Base-by-base conservation (phyloP, 2,329 filamentous ascomycete genomes). In the Neoscytalidium dimidiatum region DNA sequence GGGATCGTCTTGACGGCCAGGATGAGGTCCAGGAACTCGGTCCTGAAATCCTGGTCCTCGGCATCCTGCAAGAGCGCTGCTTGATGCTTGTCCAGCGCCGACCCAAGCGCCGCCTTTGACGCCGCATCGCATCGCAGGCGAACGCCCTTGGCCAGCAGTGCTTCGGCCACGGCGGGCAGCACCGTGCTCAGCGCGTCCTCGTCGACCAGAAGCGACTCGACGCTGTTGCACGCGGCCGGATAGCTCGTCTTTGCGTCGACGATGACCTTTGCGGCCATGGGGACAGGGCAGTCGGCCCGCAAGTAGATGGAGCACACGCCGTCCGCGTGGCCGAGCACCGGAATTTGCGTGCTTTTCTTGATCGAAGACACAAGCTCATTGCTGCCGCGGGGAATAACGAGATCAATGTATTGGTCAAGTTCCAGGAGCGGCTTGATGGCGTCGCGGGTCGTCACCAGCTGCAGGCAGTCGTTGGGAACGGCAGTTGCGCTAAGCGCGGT, bases 191-290 rank as follows among this genome's bases (percentile, higher is more conserved):
- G 82, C 0, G 89, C 89, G 17, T 85, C 80, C 67, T 91, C 84
- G 71, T 97, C 89, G 4, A 98, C 90, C 19, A 99, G 86, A 9
- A 99, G 85, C 1, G 93, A 96, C 80, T 99, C 95, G n/a, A 94
- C 80, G 46, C 91, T 89, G 81, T 99, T 99, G 83, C 95, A 99
- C 14, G 94, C 95, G 41, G 95, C 95, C 1, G 94, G 92, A 74
- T 99, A 99, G 77, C 90, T 91, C 28, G 91, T 93, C 81, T 99
- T 99, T 52, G 94, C 91, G 79, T 99, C 95, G 63, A 97, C 83
- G 53, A 98, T 82, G 63, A 97, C 90, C 67, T 87, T 87, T 21
- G 86, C 85, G 13, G 92, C 92, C 79, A 92, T 89, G 48, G 84
- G 80, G 43, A 83, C 79, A 71, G 96, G 90, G 53, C 92, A 94